Base-by-base conservation (phyloP, 139 green algal genomes). In the Coelastrella sp. region DNA sequence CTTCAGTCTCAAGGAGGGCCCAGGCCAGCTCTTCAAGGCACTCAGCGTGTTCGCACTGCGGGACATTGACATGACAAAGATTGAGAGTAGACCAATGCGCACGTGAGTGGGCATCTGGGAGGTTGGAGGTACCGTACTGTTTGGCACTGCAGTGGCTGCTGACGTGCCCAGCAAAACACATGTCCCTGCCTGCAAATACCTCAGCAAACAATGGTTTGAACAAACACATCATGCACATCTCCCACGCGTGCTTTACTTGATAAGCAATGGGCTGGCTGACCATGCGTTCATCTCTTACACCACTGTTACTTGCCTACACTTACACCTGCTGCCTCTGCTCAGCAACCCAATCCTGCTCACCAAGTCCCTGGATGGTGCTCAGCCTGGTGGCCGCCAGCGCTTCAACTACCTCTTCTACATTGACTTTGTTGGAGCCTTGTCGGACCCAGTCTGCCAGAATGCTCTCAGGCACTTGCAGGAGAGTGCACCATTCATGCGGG, bases 371-470 rank as follows among this genome's bases (percentile, higher is more conserved):
- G 82, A 73, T 61, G 66, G 49, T 7, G 73, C n/a, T 14, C 88
- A 89, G 11, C 57, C 68, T 8, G n/a, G 78, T 17, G 78, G 65
- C n/a, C 24, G 57, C 49, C 90, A 94, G 87, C 93, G 93, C 85
- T 99, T 99, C 93, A 97, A 99, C 88, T 99, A 99, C 95, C 93
- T 99, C 0, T 99, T 99, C 94, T 99, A 99, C 90, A 93, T 99
- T 4, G 98, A 99, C 92, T 98, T 99, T 70, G 65, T 97, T 5
- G 98, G 96, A n/a, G 95, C 84, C 22, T 92, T 99, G 56, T 92
- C 94, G 0, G 96, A 99, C 25, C 93, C 94, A 12, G 88, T 90
- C 22, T 93, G 87, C 60, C 97, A 99, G 91, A 99, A 99, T 82
- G 98, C 98, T 49, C 91, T 99, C 88, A 87, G 97, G 11, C 97